These are phyloP conservation scores for Ochetophila trinervis DNA, from an alignment of 306 rosid genomes.

Conservation along the genomic window DNA sequence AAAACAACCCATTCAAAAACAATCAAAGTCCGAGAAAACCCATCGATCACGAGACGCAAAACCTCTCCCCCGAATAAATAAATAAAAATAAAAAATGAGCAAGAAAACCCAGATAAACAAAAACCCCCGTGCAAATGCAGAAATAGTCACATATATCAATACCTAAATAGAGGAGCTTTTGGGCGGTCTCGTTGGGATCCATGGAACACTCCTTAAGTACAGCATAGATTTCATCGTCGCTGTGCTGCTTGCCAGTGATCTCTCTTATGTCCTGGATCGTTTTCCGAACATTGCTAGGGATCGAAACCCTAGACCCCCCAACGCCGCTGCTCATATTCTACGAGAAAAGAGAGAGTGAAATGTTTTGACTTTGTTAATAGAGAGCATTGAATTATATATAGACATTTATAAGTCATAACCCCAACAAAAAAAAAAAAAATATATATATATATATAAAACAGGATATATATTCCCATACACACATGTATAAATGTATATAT, in stretches of 20 bases:
- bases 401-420: background rate
- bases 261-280: constrained; percentile 63
- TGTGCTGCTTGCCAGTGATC: constrained; percentile 76
- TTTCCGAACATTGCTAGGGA: constrained; percentile 56
- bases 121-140: constrained; percentile 14
- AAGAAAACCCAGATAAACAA: constrained; percentile 2
- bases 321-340: constrained; percentile 55
- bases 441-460: too few relatives aligned
- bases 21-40: constrained; percentile 26
- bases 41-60: constrained; percentile 28
- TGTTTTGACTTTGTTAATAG: background rate
- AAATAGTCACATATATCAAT: background rate
- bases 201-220: constrained; percentile 69
- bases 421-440: too few relatives aligned
- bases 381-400: constrained; percentile 12
- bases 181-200: constrained; percentile 89
- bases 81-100: background rate
- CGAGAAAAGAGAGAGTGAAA: background rate
- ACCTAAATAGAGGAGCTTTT: constrained; percentile 58
- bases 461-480: too few relatives aligned
- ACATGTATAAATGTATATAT: too few relatives aligned
- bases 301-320: constrained; percentile 70
- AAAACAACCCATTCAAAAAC: constrained; percentile 15
- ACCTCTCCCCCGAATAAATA: background rate
- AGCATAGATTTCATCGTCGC: constrained; percentile 78